Conservation (phyloP, 2,329 filamentous ascomycete species). For the Didymella glomerata region DNA sequence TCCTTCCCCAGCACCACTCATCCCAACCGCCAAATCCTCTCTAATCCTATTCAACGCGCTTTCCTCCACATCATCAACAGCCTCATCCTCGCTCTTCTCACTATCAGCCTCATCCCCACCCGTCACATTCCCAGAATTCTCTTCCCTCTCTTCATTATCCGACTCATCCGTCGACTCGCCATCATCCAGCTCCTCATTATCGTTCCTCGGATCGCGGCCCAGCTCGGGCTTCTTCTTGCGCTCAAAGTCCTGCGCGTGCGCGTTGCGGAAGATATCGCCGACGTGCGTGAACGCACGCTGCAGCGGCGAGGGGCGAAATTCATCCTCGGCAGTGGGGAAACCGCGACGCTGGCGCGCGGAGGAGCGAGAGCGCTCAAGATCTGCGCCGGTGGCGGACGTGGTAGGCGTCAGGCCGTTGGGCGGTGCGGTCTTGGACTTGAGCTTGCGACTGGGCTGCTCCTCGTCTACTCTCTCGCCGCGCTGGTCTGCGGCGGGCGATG, state of each 20-base stretch:
- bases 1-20: conserved; percentile 3
- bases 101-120: conserved; percentile 10
- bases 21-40: conserved; percentile 17
- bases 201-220: conserved; percentile 42
- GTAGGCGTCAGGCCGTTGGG: conserved; percentile 20
- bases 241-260: conserved; percentile 92
- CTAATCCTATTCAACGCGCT: conserved; percentile 14
- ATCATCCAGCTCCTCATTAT: conserved; percentile 50
- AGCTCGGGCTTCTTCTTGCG: conserved; percentile 69
- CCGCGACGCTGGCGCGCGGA: conserved; percentile 32
- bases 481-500: conserved; percentile 12
- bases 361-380: conserved; percentile 27
- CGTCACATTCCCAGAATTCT: conserved; percentile 36
- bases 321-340: conserved; percentile 22
- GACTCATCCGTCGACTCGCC: conserved; percentile 32
- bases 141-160: conserved; percentile 38
- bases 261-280: conserved; percentile 77
- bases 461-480: conserved; percentile 37
- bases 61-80: conserved; percentile 14
- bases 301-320: conserved; percentile 44
- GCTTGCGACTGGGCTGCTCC: conserved; percentile 35
- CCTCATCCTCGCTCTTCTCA: conserved; percentile 8
- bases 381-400: conserved; percentile 25
- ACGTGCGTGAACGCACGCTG: conserved; percentile 60
- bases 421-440: conserved; percentile 15